Base-by-base conservation (phyloP, 345 rosid species). In the Eucalyptus camaldulensis region DNA sequence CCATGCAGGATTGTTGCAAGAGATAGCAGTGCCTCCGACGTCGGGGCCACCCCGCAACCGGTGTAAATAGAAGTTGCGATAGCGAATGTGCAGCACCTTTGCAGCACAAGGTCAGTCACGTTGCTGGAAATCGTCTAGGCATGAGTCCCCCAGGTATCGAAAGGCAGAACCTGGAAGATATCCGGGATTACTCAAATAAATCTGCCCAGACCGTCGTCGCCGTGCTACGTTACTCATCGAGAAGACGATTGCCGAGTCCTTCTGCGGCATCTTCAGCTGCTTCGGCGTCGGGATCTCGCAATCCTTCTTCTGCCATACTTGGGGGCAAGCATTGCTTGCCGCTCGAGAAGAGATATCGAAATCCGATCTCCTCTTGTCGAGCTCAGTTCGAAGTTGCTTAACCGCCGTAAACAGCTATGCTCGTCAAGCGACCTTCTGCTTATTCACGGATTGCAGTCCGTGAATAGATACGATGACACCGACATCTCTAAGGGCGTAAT, bases 1-100 rank as follows among this genome's bases (percentile, higher is more conserved):
- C 13, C 62, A 22, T 56, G 12, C 6, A 56, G 11, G 3, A 56
- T 56, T 56, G 0, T 56, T 22, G 29, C 27, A 56, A 22, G 27
- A 24, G 62, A 56, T 56, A 56, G 62, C 29, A 56, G 6, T 24
- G 62, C 62, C 24, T 3, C 56, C 10, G 10, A 53, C 4, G 9
- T 53, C 56, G 24, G 0, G 0, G 56, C 10, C 10, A 0, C 0
- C 10, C 24, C 4, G 56, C 56, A 3, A 8, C 24, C 24, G 5
- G 56, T 53, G 56, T 53, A 3, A 8, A 1, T 19, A 53, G 24
- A 53, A 53, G 56, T 53, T 0, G 56, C 56, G 0, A 53, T 3
- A 1, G 56, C 1, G 56, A 56, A 22, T 56, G 13, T 56, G 62
- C 62, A 56, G 62, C 6, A 56, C 1, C 62, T 56, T 56, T 56